These are phyloP conservation scores for Leucosporidium creatinivorum DNA, from an alignment of 768 basidiomycete genomes.

Conservation along the genomic window DNA sequence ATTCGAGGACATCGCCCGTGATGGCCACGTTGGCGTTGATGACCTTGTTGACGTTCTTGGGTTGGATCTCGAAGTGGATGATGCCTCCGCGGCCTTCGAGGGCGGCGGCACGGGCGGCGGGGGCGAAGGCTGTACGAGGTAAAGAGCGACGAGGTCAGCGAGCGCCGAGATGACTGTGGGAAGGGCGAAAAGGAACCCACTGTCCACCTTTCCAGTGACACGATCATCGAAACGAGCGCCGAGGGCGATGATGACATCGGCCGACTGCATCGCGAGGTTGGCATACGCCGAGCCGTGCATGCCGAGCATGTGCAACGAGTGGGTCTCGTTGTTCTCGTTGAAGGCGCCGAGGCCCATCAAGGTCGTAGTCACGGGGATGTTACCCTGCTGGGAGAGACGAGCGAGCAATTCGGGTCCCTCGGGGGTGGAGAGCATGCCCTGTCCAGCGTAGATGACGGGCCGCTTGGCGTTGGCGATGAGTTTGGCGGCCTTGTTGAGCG, in stretches of 20 bases:
- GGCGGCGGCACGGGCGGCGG: slow-evolving; percentile 79
- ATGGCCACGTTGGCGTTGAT: slow-evolving; percentile 89
- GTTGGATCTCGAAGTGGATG: slow-evolving; percentile 97
- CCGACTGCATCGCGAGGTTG: slow-evolving; percentile 94
- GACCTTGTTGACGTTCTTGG: slow-evolving; percentile 99
- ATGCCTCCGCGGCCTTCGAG: slow-evolving; percentile 82
- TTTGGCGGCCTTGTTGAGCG: slow-evolving; percentile 57
- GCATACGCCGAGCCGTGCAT: slow-evolving; percentile 99
- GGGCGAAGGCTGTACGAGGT: slow-evolving; percentile 60
- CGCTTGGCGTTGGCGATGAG: slow-evolving; percentile 87
- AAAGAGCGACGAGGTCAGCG: neutral
- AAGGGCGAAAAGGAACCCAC: slow-evolving; percentile 31
- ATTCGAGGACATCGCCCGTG: slow-evolving; percentile 83
- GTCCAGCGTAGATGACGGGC: slow-evolving; percentile 87
- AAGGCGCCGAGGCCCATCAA: slow-evolving; percentile 92
- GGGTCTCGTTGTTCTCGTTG: slow-evolving; percentile 72
- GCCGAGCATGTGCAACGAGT: slow-evolving; percentile 91
- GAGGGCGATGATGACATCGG: slow-evolving; percentile 94
- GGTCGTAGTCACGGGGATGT: slow-evolving; percentile 96
- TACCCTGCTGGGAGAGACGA: slow-evolving; percentile 69
- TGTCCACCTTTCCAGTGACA: slow-evolving; percentile 81
- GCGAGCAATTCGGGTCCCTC: slow-evolving; percentile 74
- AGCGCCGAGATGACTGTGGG: slow-evolving; percentile 4
- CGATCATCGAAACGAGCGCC: slow-evolving; percentile 97
- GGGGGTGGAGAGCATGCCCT: slow-evolving; percentile 75